Conservation (phyloP, 2,329 filamentous ascomycete genomes). For the Dactylella cylindrospora region DNA sequence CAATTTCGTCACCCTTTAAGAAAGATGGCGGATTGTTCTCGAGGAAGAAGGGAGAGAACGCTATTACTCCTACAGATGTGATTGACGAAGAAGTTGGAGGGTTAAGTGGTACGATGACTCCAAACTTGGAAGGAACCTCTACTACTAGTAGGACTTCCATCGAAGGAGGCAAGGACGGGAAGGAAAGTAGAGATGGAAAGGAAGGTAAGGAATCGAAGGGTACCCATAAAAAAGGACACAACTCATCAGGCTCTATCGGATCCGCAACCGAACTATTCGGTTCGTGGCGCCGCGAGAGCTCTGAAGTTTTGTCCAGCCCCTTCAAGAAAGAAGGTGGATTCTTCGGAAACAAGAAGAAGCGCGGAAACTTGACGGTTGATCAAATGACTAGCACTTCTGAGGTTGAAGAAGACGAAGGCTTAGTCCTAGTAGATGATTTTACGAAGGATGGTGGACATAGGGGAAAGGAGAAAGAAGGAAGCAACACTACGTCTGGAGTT, state of each 20-base stretch:
- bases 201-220: conserved; percentile 7
- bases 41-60: conserved; percentile 45
- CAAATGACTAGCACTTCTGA: conserved; percentile 40
- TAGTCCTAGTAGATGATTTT: conserved; percentile 14
- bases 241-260: conserved; percentile 31
- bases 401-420: conserved; percentile 29
- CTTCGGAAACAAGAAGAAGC: conserved; percentile 44
- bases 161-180: conserved; percentile 13
- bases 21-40: conserved; percentile 48
- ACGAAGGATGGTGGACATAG: conserved; percentile 5
- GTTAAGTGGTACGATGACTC: conserved; percentile 19
- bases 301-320: conserved; percentile 29
- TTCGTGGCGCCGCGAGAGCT: conserved; percentile 33
- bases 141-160: conserved; percentile 1
- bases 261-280: conserved; percentile 34
- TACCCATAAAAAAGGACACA: conserved; percentile 26
- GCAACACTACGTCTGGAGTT: conserved; percentile 16
- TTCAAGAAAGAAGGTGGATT: conserved; percentile 40
- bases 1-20: conserved; percentile 48
- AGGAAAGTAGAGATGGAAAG: conserved; percentile 16
- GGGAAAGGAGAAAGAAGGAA: conserved; percentile 9
- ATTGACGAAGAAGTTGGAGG: conserved; percentile 39
- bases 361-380: conserved; percentile 34
- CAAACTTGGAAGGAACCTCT: conserved; percentile 7
- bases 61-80: conserved; percentile 33